Base-by-base conservation (phyloP, 805 yeast species). In the Kodamaea hsintzibuensis region DNA sequence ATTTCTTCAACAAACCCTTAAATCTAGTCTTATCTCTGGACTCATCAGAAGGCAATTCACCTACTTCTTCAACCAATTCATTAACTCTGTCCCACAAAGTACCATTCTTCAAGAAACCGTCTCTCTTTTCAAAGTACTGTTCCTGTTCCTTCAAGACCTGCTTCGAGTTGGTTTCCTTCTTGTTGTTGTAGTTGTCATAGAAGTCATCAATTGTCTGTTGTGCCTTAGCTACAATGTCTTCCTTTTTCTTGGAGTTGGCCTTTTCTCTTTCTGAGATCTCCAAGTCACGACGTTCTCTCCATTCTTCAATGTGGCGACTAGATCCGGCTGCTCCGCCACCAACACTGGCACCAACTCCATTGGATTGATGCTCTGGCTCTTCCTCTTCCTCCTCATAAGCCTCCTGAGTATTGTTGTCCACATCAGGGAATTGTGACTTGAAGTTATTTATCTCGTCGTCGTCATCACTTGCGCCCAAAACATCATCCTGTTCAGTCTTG, bases 141-240 rank as follows among this genome's bases (percentile, higher is more conserved):
- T 82, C 84, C 61, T 90, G 89, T 61, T 88, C 95, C 50, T 77
- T 75, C 66, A 79, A 77, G 10, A 89, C 86, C 55, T 81, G 79
- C 56, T 82, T 85, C 53, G 85, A 74, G 50, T 84, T 82, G 59
- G 81, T 81, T 51, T 90, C 93, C 70, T 85, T 88, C 76, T 92
- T 92, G 66, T 80, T 77, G 74, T 90, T 91, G 78, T 93, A 93
- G 66, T 86, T 86, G 62, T 90, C 96, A 71, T 93, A 93, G 70
- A 93, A 93, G 59, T 89, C 96, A 68, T 93, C 97, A 64, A 91
- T 83, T 51, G 91, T 85, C 67, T 85, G 84, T 64, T 83, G 82
- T 8, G 98, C 98, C 57, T 86, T 86, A 50, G 82, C 81, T 53
- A 87, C 81, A 55, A 91, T 79, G 56, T 85, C 90, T 30, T 76